Evolutionary conservation across 306 rosid species (phyloP), one percentile per base, ranked within the genome.

Genomic region (Inga oerstediana): DNA sequence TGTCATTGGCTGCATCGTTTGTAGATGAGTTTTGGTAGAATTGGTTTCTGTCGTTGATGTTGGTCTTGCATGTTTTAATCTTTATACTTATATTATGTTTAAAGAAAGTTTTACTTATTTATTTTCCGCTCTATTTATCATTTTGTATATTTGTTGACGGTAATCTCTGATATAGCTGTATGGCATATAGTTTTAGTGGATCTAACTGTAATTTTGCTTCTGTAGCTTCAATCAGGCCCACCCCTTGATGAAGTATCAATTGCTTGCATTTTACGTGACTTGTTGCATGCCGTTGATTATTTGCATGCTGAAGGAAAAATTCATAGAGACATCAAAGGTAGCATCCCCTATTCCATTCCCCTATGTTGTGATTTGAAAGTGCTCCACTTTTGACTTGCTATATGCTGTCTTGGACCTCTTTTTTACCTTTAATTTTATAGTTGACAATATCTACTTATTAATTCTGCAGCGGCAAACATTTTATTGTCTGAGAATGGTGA

Each of bases 401-500:
- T 22, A 37, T 37, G 46, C 13, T 15, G 4, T 79, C 17, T 48
- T 52, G 24, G 19, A 24, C 48, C 45, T 15, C 1, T 22, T 35
- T 30, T 14, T 32, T 13, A 17, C 5, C 37, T 24, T 37, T 72
- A 66, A 14, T n/a, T 44, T 76, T 44, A 35, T 49, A 16, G 22
- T 48, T 37, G 76, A 72, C n/a, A 46, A 72, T 51, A 45, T 46
- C 56, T 39, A 39, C 76, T 24, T 72, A 22, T 72, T 41, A 22
- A 72, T 44, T 24, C 52, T 72, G 58, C 76, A 72, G 76, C 76
- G 27, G 76, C 76, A 45, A 72, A 72, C 54, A 46, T 72, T 72
- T 72, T 72, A 46, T 45, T 72, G 17, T 45, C 39, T 45, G 76
- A 45, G 76, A 72, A 46, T 72, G 76, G 76, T 72, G 93, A 92